These are phyloP conservation scores for Rhipidocladum racemiflorum DNA, from an alignment of 176 grass and related monocot species.

Conservation along the genomic window DNA sequence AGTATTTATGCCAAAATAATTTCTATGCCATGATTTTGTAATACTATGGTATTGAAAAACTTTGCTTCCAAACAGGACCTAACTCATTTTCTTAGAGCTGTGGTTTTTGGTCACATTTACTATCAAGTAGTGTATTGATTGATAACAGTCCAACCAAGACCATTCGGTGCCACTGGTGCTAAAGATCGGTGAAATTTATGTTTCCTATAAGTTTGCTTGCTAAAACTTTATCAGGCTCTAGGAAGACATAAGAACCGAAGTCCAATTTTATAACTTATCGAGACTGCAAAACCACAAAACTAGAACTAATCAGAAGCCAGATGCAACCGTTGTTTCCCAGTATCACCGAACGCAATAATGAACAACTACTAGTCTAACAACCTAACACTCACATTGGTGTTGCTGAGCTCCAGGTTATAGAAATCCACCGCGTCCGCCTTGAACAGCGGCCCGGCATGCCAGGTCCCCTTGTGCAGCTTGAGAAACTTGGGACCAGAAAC, in stretches of 20 bases:
- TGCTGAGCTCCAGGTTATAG: constrained; percentile 93
- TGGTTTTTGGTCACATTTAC: not conserved
- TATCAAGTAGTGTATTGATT: not conserved
- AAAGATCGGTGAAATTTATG: not conserved
- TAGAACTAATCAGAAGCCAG: not conserved
- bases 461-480: constrained; percentile 83
- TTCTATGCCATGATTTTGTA: too few relatives aligned
- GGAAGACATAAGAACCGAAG: not conserved
- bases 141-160: not conserved
- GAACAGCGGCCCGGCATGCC: constrained; percentile 91
- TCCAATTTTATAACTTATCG: not conserved
- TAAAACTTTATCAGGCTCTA: not conserved
- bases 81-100: not conserved
- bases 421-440: constrained; percentile 72
- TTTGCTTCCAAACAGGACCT: too few relatives aligned
- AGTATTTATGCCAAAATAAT: too few relatives aligned
- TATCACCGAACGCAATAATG: not conserved
- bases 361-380: not conserved
- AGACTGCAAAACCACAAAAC: not conserved
- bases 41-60: too few relatives aligned
- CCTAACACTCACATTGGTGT: constrained; percentile 82
- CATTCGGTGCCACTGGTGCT: not conserved
- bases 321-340: not conserved
- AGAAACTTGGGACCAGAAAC: constrained; percentile 81
- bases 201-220: not conserved